Percentiles rank a stretch among this genome's conserved stretches.
These are phyloP conservation scores for Calonectria pseudoturangicola DNA, from an alignment of 2,329 filamentous ascomycete species.

Conservation along the genomic window DNA sequence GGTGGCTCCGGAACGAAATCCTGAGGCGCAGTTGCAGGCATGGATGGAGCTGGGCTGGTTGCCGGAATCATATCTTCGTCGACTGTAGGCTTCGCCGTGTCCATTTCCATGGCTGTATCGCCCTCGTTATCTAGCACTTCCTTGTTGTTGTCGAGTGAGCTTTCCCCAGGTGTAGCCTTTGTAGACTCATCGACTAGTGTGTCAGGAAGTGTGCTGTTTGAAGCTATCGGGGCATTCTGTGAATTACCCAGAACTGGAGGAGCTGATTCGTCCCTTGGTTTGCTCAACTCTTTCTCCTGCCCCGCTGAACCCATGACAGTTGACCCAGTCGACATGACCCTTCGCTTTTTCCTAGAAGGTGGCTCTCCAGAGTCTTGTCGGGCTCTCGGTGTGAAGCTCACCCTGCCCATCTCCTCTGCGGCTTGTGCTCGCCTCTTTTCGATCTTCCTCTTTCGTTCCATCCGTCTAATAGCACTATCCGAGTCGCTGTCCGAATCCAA, in stretches of 20 bases:
- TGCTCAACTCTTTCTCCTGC: background rate
- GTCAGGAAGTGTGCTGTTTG: conserved; percentile 51
- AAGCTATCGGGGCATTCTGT: conserved; percentile 50
- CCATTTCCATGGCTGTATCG: conserved; percentile 35
- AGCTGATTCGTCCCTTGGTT: conserved; percentile 39
- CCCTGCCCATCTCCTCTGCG: conserved; percentile 63
- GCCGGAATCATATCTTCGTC: conserved; percentile 63
- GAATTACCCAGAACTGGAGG: conserved; percentile 51
- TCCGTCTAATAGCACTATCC: conserved; percentile 57
- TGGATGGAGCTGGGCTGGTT: conserved; percentile 60
- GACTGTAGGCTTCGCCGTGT: conserved; percentile 41
- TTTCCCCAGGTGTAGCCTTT: conserved; percentile 58
- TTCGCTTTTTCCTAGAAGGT: conserved; percentile 56
- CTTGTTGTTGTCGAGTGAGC: conserved; percentile 26
- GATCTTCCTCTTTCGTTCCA: conserved; percentile 61
- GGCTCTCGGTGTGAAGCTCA: conserved; percentile 59
- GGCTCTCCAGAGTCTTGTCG: conserved; percentile 49
- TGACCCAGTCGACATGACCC: conserved; percentile 26
- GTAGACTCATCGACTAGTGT: conserved; percentile 54
- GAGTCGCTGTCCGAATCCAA: conserved; percentile 59
- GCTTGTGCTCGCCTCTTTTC: conserved; percentile 63
- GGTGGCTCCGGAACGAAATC: conserved; percentile 44
- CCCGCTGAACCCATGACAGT: background rate
- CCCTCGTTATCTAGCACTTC: conserved; percentile 41
- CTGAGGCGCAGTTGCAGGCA: conserved; percentile 51